Base-by-base conservation (phyloP, 2,329 filamentous ascomycete genomes). In the Colletotrichum neosansevieriae region DNA sequence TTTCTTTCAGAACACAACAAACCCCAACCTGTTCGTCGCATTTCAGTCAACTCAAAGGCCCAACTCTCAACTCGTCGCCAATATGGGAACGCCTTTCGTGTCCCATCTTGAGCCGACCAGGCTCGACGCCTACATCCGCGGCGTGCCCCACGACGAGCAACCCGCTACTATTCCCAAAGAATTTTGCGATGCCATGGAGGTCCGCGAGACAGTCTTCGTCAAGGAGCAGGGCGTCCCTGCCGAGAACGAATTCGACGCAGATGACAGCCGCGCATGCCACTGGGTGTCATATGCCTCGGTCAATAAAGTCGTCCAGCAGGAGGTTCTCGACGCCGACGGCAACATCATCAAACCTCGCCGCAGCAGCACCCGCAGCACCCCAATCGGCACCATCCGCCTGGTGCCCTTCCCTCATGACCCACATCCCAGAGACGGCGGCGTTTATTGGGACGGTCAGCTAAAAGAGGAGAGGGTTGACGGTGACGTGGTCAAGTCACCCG, bases 231-330 rank as follows among this genome's bases (percentile, higher is more conserved):
- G 78, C 0, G 81, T 89, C 13, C 83, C 86, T 0, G 78, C 89
- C 1, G 88, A 91, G 42, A 88, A 89, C 71, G 94, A 98, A 78
- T 86, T 93, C 72, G 95, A 98, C 81, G 81, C 85, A 1, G 94
- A 98, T 76, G 95, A 98, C 77, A 72, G 85, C 1, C 87, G 92
- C 40, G 91, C 89, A 72, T 95, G 91, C 80, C 94, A 98, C 79
- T 97, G 93, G 92, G 91, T 97, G 34, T 84, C 91, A n/a, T 97
- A 97, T 79, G 88, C 89, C 54, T 89, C 85, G 15, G 84, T 91
- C 63, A 85, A 86, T 61, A 82, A 79, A 56, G 79, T 77, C 3
- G 79, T 80, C 50, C 78, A 79, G 67, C 75, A 77, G 5, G 83
- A 85, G 75, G 73, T 81, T 50, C 80, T 79, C 32, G 81, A 87